Evolutionary conservation across 2,329 filamentous ascomycete species (phyloP).

Genomic region (Myotisia sp.): DNA sequence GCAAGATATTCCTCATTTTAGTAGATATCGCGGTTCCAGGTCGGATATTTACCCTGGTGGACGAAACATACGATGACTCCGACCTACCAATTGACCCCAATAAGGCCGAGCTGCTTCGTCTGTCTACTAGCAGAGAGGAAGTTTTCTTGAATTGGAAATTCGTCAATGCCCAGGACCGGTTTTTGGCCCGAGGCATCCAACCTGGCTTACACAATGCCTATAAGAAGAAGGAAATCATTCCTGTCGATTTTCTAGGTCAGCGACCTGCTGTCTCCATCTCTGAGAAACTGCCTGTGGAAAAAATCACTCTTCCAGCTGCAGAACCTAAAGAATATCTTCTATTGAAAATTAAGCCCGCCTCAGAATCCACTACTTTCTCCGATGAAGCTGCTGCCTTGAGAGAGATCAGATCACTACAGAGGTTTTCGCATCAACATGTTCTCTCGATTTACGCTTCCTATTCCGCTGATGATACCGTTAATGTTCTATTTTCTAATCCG

Average conservation of each 20-base stretch:
- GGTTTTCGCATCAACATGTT: conserved; percentile 31
- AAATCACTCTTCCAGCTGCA: conserved; percentile 26
- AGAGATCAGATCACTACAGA: conserved; percentile 26
- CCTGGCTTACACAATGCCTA: conserved; percentile 45
- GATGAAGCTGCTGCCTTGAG: conserved; percentile 22
- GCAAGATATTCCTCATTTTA: conserved; percentile 45
- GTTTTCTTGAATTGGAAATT: conserved; percentile 40
- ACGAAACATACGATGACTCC: conserved; percentile 47
- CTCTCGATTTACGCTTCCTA: conserved; percentile 33
- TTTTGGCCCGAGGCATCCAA: conserved; percentile 41
- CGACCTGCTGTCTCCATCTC: conserved; percentile 26
- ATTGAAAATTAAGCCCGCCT: conserved; percentile 25
- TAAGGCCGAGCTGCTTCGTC: conserved; percentile 39
- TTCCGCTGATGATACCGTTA: conserved; percentile 29
- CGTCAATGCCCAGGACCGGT: conserved; percentile 46
- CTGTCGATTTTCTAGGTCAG: conserved; percentile 40
- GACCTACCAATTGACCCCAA: conserved; percentile 45
- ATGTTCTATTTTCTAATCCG: conserved; percentile 29
- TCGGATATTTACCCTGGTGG: conserved; percentile 47
- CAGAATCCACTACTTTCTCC: conserved; percentile 13
- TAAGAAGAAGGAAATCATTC: conserved; percentile 45
- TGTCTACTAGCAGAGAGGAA: conserved; percentile 36
- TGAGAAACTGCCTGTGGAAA: conserved; percentile 27
- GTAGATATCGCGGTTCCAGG: conserved; percentile 47
- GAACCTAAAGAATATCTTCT: conserved; percentile 25